A percentile compares a stretch with the other conserved stretches of the same genome.
Conservation (phyloP, 495 filamentous ascomycete species). For the Penicillium diatomitis region DNA sequence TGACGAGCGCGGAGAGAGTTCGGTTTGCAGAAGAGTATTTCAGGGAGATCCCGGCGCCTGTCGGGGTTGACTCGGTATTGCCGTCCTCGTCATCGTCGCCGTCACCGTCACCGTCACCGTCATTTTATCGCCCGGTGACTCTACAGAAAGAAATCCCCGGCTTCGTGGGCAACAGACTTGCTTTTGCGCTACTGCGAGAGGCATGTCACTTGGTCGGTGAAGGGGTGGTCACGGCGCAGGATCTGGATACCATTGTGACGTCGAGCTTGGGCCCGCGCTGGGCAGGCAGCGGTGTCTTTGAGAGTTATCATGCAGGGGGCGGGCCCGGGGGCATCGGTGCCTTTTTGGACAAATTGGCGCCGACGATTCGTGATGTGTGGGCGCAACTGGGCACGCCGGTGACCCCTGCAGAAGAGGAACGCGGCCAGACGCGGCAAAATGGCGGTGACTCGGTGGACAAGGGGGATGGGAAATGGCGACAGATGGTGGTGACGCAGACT, state of each 20-base stretch:
- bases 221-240: constrained; percentile 34
- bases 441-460: constrained; percentile 12
- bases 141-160: constrained; percentile 46
- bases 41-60: constrained; percentile 28
- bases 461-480: constrained; percentile 27
- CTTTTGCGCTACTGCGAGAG: constrained; percentile 37
- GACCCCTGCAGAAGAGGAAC: constrained; percentile 27
- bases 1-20: constrained; percentile 28
- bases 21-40: constrained; percentile 43
- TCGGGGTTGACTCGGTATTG: background rate
- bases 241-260: constrained; percentile 39
- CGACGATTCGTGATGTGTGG: constrained; percentile 48
- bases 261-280: constrained; percentile 47
- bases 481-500: constrained; percentile 26
- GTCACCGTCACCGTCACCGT: background rate
- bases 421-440: background rate
- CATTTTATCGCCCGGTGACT: constrained; percentile 35
- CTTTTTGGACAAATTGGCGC: constrained; percentile 48
- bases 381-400: constrained; percentile 34
- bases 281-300: constrained; percentile 50
- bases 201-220: constrained; percentile 40
- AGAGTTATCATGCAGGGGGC: constrained; percentile 52
- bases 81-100: too few relatives aligned
- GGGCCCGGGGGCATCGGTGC: constrained; percentile 44
- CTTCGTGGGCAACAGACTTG: constrained; percentile 43